These are phyloP conservation scores for Nicotiana noctiflora DNA, from an alignment of 257 asterid species.

Conservation along the genomic window DNA sequence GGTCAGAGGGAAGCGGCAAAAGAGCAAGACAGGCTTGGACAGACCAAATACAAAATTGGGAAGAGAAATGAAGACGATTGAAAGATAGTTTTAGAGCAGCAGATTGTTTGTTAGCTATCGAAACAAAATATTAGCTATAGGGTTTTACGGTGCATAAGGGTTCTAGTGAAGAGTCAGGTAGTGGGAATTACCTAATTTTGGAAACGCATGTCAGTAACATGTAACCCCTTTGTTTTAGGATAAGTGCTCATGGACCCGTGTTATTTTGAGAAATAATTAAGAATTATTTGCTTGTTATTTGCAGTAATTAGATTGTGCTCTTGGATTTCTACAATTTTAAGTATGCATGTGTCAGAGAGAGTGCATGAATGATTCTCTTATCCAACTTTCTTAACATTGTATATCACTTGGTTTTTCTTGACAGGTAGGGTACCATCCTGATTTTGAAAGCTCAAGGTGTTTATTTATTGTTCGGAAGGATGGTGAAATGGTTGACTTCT, in stretches of 20 bases:
- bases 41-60: background rate
- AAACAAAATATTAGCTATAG: background rate
- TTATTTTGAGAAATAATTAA: background rate
- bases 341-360: background rate
- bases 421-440: slow-evolving; percentile 94
- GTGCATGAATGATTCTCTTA: background rate
- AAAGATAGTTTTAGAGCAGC: background rate
- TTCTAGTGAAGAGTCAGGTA: background rate
- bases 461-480: slow-evolving; percentile 82
- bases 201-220: background rate
- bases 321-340: background rate
- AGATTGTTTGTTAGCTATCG: background rate
- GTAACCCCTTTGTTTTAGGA: background rate
- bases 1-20: background rate
- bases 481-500: slow-evolving; percentile 87
- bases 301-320: background rate
- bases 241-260: background rate
- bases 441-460: slow-evolving; percentile 72
- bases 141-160: background rate
- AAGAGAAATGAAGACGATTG: background rate
- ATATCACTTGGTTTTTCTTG: slow-evolving; percentile 18
- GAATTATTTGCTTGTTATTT: background rate
- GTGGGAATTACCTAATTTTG: background rate
- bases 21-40: background rate
- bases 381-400: background rate